Percentiles rank a stretch among this genome's conserved stretches.
Evolutionary conservation across 768 basidiomycete genomes (phyloP).

Genomic region (Rickenella mellea): DNA sequence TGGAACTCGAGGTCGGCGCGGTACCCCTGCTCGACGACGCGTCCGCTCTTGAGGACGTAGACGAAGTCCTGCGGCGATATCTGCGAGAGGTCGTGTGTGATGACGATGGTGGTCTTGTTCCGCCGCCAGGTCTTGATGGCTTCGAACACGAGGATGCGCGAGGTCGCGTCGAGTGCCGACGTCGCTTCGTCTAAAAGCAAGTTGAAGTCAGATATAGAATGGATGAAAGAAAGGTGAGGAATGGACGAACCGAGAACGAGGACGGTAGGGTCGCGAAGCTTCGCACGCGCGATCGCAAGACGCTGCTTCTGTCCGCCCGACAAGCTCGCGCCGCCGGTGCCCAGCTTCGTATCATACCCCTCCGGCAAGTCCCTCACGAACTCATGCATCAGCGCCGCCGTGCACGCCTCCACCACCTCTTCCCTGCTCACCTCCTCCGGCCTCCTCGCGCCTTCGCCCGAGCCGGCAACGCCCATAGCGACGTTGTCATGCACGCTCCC

Average conservation of each 20-base stretch:
- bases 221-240: background rate
- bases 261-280: slow-evolving; percentile 76
- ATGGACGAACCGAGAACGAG: slow-evolving; percentile 77
- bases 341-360: slow-evolving; percentile 80
- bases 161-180: slow-evolving; percentile 77
- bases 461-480: slow-evolving; percentile 60
- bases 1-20: slow-evolving; percentile 60
- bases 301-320: slow-evolving; percentile 93
- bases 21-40: slow-evolving; percentile 81
- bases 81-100: slow-evolving; percentile 91
- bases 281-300: slow-evolving; percentile 80
- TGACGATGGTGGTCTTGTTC: slow-evolving; percentile 84
- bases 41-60: slow-evolving; percentile 79
- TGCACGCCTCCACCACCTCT: slow-evolving; percentile 76
- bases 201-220: slow-evolving; percentile 3
- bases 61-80: slow-evolving; percentile 74
- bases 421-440: slow-evolving; percentile 45
- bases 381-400: slow-evolving; percentile 78
- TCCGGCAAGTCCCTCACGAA: slow-evolving; percentile 78
- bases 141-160: slow-evolving; percentile 76
- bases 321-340: slow-evolving; percentile 63
- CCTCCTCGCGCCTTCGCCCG: slow-evolving; percentile 21
- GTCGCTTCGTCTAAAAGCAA: slow-evolving; percentile 61
- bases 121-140: slow-evolving; percentile 59
- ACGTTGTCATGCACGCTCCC: slow-evolving; percentile 80